Percentiles rank a stretch among this genome's conserved stretches.
Evolutionary conservation across 768 basidiomycete genomes (phyloP).

Genomic region (Pleurotus salmoneostramineus): DNA sequence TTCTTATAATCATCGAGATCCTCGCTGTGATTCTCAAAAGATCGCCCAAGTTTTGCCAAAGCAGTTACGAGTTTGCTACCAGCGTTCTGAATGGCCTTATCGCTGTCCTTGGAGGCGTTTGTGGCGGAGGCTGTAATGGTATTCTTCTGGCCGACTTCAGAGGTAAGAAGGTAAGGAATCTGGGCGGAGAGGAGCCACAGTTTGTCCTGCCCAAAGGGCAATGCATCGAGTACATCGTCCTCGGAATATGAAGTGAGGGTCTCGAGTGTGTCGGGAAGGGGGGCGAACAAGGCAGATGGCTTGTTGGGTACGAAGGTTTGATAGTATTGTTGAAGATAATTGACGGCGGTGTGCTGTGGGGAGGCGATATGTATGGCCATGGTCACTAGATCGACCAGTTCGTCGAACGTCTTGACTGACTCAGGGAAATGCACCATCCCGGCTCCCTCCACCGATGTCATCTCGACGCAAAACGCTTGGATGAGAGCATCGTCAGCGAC

Average conservation of each 20-base stretch:
- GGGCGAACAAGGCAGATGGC: constrained; percentile 20
- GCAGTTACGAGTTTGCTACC: constrained; percentile 21
- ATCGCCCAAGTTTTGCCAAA: constrained; percentile 12
- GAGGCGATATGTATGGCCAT: constrained; percentile 29
- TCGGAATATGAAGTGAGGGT: constrained; percentile 15
- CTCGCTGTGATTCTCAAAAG: constrained; percentile 13
- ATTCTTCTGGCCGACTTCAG: constrained; percentile 17
- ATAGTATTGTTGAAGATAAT: constrained; percentile 29
- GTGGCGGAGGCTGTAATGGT: constrained; percentile 21
- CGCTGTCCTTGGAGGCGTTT: constrained; percentile 1
- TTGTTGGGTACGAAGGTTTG: constrained; percentile 27
- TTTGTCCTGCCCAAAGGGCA: constrained; percentile 15
- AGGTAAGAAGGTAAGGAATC: constrained; percentile 23
- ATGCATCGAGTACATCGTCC: constrained; percentile 14
- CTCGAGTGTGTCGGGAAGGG: constrained; percentile 16
- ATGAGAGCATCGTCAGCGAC: constrained; percentile 18
- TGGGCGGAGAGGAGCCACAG: constrained; percentile 26
- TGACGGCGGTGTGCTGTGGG: constrained; percentile 28
- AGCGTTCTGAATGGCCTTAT: constrained; percentile 12
- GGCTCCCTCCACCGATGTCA: constrained; percentile 15
- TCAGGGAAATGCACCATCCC: constrained; percentile 19
- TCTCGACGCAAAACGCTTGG: constrained; percentile 17
- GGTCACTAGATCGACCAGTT: constrained; percentile 23
- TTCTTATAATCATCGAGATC: constrained; percentile 23
- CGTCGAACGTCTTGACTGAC: constrained; percentile 18